phyloP scores from a whole-genome alignment of 2,329 filamentous ascomycete genomes.

The Triangularia setosa region DNA sequence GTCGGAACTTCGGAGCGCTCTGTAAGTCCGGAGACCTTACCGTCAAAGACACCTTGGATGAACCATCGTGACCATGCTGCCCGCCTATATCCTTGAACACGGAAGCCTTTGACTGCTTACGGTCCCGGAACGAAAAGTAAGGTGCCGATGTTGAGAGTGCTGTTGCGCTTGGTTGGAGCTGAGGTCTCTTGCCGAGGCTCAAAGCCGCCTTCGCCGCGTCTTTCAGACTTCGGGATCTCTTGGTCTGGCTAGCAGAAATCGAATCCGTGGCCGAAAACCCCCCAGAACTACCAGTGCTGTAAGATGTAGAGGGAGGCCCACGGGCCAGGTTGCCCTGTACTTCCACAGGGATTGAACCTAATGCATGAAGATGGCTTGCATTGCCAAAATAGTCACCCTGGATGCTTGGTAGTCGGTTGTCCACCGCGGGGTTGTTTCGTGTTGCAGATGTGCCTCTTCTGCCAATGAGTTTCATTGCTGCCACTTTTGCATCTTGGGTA shows the following conservation, averaged over 20 bases:
- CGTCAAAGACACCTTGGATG: background rate
- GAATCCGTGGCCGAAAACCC: slow-evolving; percentile 16
- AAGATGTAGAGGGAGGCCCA: slow-evolving; percentile 16
- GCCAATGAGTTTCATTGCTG: slow-evolving; percentile 26
- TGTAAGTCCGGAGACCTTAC: background rate
- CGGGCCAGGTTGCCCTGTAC: background rate
- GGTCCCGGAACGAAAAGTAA: slow-evolving; percentile 18
- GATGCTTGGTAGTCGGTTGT: background rate
- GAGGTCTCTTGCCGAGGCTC: slow-evolving; percentile 20
- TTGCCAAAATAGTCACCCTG: slow-evolving; percentile 24
- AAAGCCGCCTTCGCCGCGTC: slow-evolving; percentile 36
- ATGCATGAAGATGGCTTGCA: slow-evolving; percentile 10
- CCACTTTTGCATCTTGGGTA: slow-evolving; percentile 25
- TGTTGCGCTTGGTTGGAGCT: slow-evolving; percentile 1
- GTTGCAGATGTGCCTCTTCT: slow-evolving; percentile 11
- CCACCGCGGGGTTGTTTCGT: slow-evolving; percentile 1
- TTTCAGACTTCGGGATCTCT: slow-evolving; percentile 33
- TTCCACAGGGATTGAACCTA: background rate
- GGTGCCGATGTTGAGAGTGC: slow-evolving; percentile 16
- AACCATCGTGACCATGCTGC: background rate
- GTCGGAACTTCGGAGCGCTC: background rate
- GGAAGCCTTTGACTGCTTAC: slow-evolving; percentile 13
- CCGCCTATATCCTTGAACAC: background rate
- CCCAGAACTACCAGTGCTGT: slow-evolving; percentile 15
- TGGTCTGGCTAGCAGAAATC: slow-evolving; percentile 13